These are phyloP conservation scores for Russula earlei DNA, from an alignment of 768 basidiomycete genomes.

Conservation along the genomic window DNA sequence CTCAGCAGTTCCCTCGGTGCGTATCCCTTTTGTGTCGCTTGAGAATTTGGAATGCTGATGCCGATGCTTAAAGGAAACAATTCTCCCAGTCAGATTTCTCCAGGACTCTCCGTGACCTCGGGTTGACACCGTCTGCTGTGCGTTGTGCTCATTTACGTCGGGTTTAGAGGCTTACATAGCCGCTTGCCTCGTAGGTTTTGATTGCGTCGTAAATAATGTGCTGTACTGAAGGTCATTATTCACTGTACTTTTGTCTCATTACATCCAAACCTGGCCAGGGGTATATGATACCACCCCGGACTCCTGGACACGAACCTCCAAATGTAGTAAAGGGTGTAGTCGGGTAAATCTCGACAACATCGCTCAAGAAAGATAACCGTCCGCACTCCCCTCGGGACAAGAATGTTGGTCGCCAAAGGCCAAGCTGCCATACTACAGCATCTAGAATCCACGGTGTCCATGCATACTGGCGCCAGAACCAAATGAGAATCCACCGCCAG, in stretches of 20 bases:
- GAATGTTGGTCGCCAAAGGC: background rate
- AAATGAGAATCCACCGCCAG: conserved; percentile 4
- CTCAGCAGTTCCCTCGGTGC: conserved; percentile 81
- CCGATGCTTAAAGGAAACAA: conserved; percentile 48
- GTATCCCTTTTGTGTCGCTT: conserved; percentile 21
- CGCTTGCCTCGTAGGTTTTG: conserved; percentile 6
- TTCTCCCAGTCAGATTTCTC: conserved; percentile 65
- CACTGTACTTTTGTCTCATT: conserved; percentile 1
- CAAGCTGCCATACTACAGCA: conserved; percentile 1
- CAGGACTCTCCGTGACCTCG: conserved; percentile 74
- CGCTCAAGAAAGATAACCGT: background rate
- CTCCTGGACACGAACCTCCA: background rate
- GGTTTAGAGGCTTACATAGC: background rate
- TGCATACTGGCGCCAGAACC: background rate
- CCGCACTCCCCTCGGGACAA: background rate
- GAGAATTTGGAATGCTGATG: background rate
- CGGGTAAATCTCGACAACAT: background rate
- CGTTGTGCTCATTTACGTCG: conserved; percentile 20
- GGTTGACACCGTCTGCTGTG: conserved; percentile 87
- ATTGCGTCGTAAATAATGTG: conserved; percentile 15
- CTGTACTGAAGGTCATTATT: background rate
- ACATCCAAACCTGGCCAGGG: background rate
- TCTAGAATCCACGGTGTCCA: conserved; percentile 3
- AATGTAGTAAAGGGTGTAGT: background rate
- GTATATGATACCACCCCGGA: conserved; percentile 4